Base-by-base conservation (phyloP, 805 yeast genomes). In the Kluyveromyces lactis region DNA sequence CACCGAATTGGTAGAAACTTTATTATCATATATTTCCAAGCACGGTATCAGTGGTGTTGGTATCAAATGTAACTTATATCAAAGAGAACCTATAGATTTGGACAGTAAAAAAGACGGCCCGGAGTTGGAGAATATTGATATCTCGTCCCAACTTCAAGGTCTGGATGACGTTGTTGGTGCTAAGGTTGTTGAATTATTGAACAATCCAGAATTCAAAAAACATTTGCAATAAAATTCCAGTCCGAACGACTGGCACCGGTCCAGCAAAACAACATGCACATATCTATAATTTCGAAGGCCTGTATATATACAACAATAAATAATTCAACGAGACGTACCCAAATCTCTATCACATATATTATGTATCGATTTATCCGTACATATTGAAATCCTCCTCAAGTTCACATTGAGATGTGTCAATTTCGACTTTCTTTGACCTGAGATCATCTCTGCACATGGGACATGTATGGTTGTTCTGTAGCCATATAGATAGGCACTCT, bases 401-500 rank as follows among this genome's bases (percentile, higher is more conserved):
- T 36, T 76, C 77, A 16, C 69, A 83, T 39, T 76, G 79, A 9
- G 73, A 73, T 16, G 66, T 70, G 12, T 62, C 63, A 12, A 58
- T 54, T 4, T 47, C 43, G 41, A 43, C 39, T 57, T 64, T 73
- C 65, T 64, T 73, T 38, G 68, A 73, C 16, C 73, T 56, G 18
- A 89, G 75, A 52, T 86, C 80, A 44, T 72, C 76, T 47, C 97
- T 69, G 55, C 97, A 90, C 51, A 90, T 60, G 0, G 97, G 97
- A 54, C 97, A 89, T 0, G 86, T 81, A 1, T 73, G 65, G 49
- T 81, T 77, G 38, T 77, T 66, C 46, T 76, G 74, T 38, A 90
- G 67, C 97, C 97, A 89, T 0, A 95, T 92, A 0, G 82, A 81
- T 28, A 90, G 78, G 57, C 97, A 89, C 49, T 90, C 97, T 47